Percentiles rank a stretch among this genome's conserved stretches.
phyloP scores from a whole-genome alignment of 2,329 filamentous ascomycete species.

The Thielaviopsis euricoi region DNA sequence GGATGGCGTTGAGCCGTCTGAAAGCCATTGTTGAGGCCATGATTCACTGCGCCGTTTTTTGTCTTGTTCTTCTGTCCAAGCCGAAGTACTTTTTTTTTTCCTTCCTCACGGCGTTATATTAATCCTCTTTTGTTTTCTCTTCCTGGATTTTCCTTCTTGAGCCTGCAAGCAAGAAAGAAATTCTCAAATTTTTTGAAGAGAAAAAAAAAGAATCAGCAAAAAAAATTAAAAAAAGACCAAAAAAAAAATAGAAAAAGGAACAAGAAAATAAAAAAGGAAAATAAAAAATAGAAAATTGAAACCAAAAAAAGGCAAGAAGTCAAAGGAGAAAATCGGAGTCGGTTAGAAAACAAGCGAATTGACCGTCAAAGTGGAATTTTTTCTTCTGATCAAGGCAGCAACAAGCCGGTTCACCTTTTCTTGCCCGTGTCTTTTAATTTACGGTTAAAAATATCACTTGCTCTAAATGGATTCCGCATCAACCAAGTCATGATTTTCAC shows the following conservation, averaged over 20 bases:
- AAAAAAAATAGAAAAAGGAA: not conserved
- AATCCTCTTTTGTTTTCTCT: not conserved
- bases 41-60: not conserved
- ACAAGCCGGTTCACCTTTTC: not conserved
- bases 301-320: constrained; percentile 1
- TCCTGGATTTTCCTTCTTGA: not conserved
- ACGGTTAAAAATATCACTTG: not conserved
- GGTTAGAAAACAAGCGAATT: not conserved
- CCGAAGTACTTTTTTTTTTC: not conserved
- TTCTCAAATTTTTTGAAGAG: not conserved
- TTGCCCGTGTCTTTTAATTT: not conserved
- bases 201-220: not conserved
- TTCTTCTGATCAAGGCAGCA: too few species aligned
- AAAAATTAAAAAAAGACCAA: not conserved
- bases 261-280: constrained; percentile 4
- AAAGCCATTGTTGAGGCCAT: constrained; percentile 50
- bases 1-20: constrained; percentile 40
- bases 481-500: not conserved
- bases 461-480: not conserved
- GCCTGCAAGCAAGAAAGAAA: not conserved
- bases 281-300: constrained; percentile 2
- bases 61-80: not conserved
- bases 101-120: not conserved
- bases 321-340: constrained; percentile 1
- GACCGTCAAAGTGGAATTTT: not conserved